Evolutionary conservation across 331 rosid genomes (phyloP), one percentile per base, ranked within the genome.

Genomic region (Stylosanthes scabra): DNA sequence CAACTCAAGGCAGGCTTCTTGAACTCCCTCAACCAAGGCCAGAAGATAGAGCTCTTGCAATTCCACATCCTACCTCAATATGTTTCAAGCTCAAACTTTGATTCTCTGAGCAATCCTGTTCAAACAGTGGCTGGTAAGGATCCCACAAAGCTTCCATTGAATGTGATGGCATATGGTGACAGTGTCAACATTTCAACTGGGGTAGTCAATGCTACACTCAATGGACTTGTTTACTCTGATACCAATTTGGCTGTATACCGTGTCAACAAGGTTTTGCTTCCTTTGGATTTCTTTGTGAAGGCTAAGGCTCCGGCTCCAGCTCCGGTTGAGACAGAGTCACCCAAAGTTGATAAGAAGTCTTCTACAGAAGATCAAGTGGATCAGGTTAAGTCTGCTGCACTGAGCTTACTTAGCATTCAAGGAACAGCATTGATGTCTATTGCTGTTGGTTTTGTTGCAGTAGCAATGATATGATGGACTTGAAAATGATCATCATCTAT

Each of bases 1-100:
- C 16, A 77, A 0, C 86, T 82, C 34, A 82, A 82, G 74, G 63
- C 83, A 5, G 83, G 83, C 6, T 79, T 79, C 65, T 45, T 79
- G 31, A 79, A 79, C 42, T 72, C 83, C 2, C 59, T 81, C 1
- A 72, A 46, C 45, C 54, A 62, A 37, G 71, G 54, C 27, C 60
- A 78, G 39, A 82, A 82, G 72, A 78, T 78, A 7, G 82, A 74
- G 7, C 83, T 82, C 0, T 61, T 82, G n/a, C 86, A 82, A 47
- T 82, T 82, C 51, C 86, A 82, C 71, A 74, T 73, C 4, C 79
- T 82, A 2, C 80, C 82, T 49, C 39, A 50, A 7, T 77, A 61
- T 14, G 75, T 72, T 15, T 49, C 79, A 1, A 67, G 79, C 49
- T 50, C 45, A 12, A 82, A 82, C 10, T 82, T 82, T 5, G 80